Evolutionary conservation across 306 rosid species (phyloP).

Genomic region (Elaeagnus macrophylla): DNA sequence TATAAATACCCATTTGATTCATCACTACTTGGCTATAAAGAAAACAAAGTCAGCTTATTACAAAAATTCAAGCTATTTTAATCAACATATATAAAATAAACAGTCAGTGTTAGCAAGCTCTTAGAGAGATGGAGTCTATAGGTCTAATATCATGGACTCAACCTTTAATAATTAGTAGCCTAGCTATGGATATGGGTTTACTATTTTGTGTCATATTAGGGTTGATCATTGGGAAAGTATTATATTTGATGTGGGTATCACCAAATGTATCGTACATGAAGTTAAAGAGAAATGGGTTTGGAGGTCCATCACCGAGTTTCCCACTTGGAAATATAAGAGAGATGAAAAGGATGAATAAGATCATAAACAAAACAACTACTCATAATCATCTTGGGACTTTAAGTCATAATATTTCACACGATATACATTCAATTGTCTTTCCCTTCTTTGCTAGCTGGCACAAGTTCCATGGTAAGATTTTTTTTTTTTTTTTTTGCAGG

Average conservation of each 20-base stretch:
- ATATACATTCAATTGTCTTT: constrained; percentile 56
- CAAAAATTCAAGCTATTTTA: too few species aligned
- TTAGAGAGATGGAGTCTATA: constrained; percentile 18
- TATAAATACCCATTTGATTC: constrained; percentile 35
- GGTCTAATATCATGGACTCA: constrained; percentile 2
- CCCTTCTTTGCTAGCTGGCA: constrained; percentile 76
- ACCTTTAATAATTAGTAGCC: too few species aligned
- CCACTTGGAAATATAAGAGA: constrained; percentile 70
- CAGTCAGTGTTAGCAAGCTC: neutral
- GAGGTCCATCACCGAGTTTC: constrained; percentile 66
- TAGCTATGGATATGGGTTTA: too few species aligned
- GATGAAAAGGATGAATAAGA: constrained; percentile 35
- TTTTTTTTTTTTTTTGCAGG: too few species aligned
- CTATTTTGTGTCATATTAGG: too few species aligned
- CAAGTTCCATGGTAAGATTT: constrained; percentile 43
- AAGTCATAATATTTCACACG: constrained; percentile 24
- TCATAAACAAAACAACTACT: neutral
- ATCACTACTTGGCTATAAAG: neutral
- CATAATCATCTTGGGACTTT: constrained; percentile 14
- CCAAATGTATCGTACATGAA: constrained; percentile 33
- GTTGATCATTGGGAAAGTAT: constrained; percentile 13
- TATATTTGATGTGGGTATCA: constrained; percentile 52
- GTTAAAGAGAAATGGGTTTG: constrained; percentile 53
- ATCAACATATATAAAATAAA: neutral
- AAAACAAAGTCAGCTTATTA: neutral